Evolutionary conservation across 805 yeast species (phyloP), one percentile per base, ranked within the genome.

Genomic region (Nakazawaea ishiwadae): DNA sequence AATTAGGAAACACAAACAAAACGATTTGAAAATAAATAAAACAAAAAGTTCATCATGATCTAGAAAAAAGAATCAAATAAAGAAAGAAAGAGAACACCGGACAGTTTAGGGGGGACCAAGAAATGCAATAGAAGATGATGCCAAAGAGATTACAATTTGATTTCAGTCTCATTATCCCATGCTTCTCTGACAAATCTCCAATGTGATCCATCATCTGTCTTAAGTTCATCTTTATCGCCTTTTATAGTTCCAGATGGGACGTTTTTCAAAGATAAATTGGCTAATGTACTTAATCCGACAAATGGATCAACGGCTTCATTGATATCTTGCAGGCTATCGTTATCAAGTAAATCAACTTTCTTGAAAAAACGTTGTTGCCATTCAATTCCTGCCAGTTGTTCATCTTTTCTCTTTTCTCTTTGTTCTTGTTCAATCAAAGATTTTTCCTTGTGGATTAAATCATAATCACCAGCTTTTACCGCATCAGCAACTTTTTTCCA

Each of bases 401-500:
- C 99, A 44, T 69, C 59, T 62, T 77, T 79, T 58, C 98, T 78
- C 62, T 83, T 57, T 35, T 78, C 89, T 58, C 99, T 81, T 68
- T 91, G 97, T 18, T 69, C 75, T 54, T 85, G 83, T 67, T 91
- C 99, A 50, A 93, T 73, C 56, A 68, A 65, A 12, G 89, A 68
- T 68, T 91, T 91, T 54, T 84, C 85, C 48, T 69, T 66, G 56
- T 81, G 81, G 51, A 91, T 89, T 48, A 73, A 62, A 51, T 84
- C 86, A 63, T 75, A 87, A 59, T 89, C 83, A 34, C 91, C 85
- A 17, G 65, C 62, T 44, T 72, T 77, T 53, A 89, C 84, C 12
- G 98, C 98, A 8, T 73, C 86, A 0, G 97, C 96, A 19, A 93
- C 98, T 49, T 80, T 75, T 39, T 59, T 53, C 99, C 99, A 91